Conservation (phyloP, 2,329 filamentous ascomycete genomes). For the Monosporascus cannonballus region DNA sequence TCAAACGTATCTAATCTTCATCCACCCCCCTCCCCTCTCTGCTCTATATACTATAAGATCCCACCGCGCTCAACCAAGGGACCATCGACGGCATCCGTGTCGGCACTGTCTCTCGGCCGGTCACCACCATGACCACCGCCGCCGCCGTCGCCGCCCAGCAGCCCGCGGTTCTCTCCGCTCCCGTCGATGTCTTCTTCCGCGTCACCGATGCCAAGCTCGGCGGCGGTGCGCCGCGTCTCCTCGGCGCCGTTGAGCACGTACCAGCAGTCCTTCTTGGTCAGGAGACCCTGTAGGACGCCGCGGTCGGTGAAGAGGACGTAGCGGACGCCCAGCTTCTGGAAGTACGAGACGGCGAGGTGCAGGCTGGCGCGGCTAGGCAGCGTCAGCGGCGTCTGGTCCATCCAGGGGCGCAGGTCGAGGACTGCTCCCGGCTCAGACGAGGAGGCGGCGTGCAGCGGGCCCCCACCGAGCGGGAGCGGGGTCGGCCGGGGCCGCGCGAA, state of each 20-base stretch:
- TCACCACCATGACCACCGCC: background rate
- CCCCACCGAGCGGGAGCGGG: no score
- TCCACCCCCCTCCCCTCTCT: background rate
- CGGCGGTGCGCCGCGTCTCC: conserved; percentile 41
- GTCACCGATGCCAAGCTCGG: background rate
- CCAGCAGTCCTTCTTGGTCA: conserved; percentile 98
- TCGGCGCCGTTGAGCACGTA: conserved; percentile 78
- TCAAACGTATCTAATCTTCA: background rate
- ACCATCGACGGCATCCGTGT: background rate
- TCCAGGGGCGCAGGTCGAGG: conserved; percentile 90
- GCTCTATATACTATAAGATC: background rate
- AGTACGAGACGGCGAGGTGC: conserved; percentile 84
- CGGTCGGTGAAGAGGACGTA: conserved; percentile 85
- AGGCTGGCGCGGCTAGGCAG: conserved; percentile 71
- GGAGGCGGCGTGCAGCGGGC: conserved; percentile 23
- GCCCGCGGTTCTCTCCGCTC: background rate
- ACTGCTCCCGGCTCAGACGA: conserved; percentile 21
- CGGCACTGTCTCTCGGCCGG: background rate
- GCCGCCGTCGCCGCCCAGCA: background rate
- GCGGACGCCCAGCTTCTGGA: conserved; percentile 85
- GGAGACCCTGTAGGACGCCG: conserved; percentile 72
- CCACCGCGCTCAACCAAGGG: background rate
- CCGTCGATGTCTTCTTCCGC: background rate
- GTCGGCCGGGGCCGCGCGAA: conserved; percentile 76
- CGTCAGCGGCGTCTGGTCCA: conserved; percentile 97